Conservation (phyloP, 768 basidiomycete species). For the Macrolepiota fuliginosa region DNA sequence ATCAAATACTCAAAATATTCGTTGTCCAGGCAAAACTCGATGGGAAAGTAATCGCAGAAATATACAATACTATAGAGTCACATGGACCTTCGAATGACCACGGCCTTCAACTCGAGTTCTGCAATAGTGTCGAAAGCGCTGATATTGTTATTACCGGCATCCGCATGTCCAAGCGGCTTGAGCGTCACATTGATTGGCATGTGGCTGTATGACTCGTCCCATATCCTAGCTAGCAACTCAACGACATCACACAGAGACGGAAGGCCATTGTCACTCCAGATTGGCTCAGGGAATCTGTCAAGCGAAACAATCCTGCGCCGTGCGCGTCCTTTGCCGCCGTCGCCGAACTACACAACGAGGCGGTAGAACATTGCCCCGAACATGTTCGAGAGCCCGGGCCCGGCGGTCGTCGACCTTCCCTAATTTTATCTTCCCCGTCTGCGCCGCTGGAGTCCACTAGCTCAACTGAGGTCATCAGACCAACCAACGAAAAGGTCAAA, state of each 20-base stretch:
- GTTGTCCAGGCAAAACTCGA: conserved; percentile 39
- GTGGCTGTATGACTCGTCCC: conserved; percentile 50
- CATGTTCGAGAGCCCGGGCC: conserved; percentile 21
- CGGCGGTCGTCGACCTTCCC: background rate
- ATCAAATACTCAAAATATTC: conserved; percentile 22
- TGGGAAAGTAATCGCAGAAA: conserved; percentile 28
- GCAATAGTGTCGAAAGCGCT: conserved; percentile 42
- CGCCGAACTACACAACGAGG: conserved; percentile 45
- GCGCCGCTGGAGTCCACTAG: background rate
- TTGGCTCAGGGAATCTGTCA: conserved; percentile 65
- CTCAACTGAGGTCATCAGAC: conserved; percentile 14
- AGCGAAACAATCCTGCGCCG: conserved; percentile 40
- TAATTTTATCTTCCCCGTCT: conserved; percentile 2
- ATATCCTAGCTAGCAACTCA: conserved; percentile 4
- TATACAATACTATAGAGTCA: conserved; percentile 34
- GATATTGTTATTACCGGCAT: conserved; percentile 68
- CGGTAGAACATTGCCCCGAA: conserved; percentile 42
- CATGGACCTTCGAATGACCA: conserved; percentile 7
- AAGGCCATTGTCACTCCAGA: conserved; percentile 69
- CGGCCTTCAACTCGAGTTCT: conserved; percentile 28
- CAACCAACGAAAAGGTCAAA: conserved; percentile 21
- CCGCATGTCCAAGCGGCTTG: conserved; percentile 63
- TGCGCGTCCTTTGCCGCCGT: conserved; percentile 60
- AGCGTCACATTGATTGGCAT: conserved; percentile 66
- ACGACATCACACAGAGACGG: conserved; percentile 40